Conservation (phyloP, 345 rosid genomes). For the Gossypium mustelinum region DNA sequence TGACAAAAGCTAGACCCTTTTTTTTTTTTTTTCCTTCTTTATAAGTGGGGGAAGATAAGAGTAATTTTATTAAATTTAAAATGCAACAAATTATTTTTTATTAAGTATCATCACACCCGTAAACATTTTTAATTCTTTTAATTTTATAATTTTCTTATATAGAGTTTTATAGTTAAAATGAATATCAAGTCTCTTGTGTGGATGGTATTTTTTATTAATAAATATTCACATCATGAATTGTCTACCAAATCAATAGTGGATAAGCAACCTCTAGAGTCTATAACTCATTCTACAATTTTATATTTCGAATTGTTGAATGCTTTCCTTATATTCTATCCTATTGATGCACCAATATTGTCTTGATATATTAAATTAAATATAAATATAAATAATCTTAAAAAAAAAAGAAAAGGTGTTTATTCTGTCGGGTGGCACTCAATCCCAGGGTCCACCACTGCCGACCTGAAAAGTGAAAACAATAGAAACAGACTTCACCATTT, state of each 20-base stretch:
- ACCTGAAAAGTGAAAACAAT: background rate
- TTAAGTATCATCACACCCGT: too few species aligned
- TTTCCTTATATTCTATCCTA: background rate
- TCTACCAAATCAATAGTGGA: background rate
- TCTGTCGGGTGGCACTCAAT: background rate
- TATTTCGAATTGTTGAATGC: background rate
- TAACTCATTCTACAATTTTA: background rate
- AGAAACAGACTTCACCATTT: background rate
- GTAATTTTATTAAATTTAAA: too few species aligned
- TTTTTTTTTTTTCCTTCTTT: too few species aligned
- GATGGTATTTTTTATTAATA: background rate
- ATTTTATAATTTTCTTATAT: too few species aligned
- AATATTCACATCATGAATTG: background rate
- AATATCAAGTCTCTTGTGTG: background rate
- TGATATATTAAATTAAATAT: too few species aligned
- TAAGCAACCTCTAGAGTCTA: background rate
- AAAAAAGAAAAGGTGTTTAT: background rate
- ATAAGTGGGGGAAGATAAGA: background rate
- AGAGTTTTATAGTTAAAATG: background rate
- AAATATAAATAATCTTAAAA: too few species aligned
- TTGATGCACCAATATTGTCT: background rate
- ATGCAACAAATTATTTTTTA: too few species aligned
- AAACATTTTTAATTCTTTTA: too few species aligned
- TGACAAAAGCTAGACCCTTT: background rate
- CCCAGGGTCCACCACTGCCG: conserved; percentile 8